Percentiles rank a stretch among this genome's conserved stretches.
phyloP scores from a whole-genome alignment of 768 basidiomycete genomes.

The Leccinum boreale region DNA sequence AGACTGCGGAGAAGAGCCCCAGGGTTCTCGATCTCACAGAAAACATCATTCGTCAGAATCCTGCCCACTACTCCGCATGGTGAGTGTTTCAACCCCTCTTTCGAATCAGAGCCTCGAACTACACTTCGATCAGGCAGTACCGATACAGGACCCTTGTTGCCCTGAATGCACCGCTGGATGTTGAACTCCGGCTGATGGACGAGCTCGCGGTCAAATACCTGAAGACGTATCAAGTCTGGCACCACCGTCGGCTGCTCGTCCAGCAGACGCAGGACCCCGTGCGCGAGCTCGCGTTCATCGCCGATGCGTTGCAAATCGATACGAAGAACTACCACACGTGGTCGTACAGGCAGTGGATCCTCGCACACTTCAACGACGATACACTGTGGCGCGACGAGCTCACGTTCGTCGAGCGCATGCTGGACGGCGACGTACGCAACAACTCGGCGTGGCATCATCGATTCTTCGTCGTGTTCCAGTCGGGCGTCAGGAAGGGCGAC shows the following conservation, averaged over 20 bases:
- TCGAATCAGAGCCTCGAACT: not conserved
- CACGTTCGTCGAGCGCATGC: slow-evolving; percentile 67
- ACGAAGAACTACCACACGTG: slow-evolving; percentile 99
- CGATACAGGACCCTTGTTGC: slow-evolving; percentile 83
- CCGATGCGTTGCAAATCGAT: slow-evolving; percentile 67
- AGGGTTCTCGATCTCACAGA: slow-evolving; percentile 88
- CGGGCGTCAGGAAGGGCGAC: slow-evolving; percentile 59
- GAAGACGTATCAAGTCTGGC: slow-evolving; percentile 99
- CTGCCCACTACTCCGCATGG: slow-evolving; percentile 98
- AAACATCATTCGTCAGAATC: slow-evolving; percentile 84
- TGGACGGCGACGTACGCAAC: slow-evolving; percentile 80
- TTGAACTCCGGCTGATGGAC: slow-evolving; percentile 84
- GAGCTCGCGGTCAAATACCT: slow-evolving; percentile 77
- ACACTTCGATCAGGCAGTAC: slow-evolving; percentile 70
- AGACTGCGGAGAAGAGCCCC: slow-evolving; percentile 70
- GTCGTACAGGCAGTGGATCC: slow-evolving; percentile 95
- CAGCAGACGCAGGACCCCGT: slow-evolving; percentile 47
- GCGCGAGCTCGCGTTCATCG: slow-evolving; percentile 80
- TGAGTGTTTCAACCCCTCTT: slow-evolving; percentile 34
- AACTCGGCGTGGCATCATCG: slow-evolving; percentile 98
- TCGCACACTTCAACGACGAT: slow-evolving; percentile 76
- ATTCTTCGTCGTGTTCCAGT: slow-evolving; percentile 81
- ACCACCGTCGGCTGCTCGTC: slow-evolving; percentile 78
- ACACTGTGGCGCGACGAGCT: slow-evolving; percentile 74
- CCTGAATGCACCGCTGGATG: slow-evolving; percentile 62